Conservation (phyloP, 2,329 filamentous ascomycete genomes). For the Penicillium polonicum region DNA sequence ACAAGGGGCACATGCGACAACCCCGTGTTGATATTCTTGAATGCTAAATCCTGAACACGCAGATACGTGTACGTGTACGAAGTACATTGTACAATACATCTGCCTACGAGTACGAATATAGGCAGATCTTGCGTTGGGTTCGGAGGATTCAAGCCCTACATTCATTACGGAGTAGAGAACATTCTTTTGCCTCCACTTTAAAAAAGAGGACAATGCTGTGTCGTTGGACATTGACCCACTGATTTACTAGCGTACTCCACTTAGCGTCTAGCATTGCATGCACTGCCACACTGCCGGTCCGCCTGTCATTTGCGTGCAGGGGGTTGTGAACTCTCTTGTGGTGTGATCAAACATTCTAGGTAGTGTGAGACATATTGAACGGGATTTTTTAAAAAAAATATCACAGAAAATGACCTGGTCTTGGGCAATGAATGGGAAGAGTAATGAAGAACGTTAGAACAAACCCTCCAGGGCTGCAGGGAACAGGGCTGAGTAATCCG, state of each 20-base stretch:
- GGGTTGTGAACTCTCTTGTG: not conserved
- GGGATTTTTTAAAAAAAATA: not conserved
- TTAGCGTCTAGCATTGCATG: slow-evolving; percentile 27
- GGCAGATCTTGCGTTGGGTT: slow-evolving; percentile 4
- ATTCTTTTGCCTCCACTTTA: slow-evolving; percentile 27
- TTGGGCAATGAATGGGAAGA: not conserved
- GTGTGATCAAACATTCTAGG: not conserved
- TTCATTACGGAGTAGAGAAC: slow-evolving; percentile 16
- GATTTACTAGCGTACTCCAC: slow-evolving; percentile 27
- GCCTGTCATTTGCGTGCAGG: slow-evolving; percentile 24
- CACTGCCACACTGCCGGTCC: slow-evolving; percentile 31
- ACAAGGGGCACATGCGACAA: not conserved
- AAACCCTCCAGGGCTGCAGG: slow-evolving; percentile 13
- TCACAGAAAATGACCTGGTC: not conserved
- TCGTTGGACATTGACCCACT: slow-evolving; percentile 22
- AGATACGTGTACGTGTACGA: not conserved
- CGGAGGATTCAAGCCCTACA: slow-evolving; percentile 18
- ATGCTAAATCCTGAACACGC: not conserved
- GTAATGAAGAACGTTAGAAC: slow-evolving; percentile 9
- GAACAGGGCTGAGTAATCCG: slow-evolving; percentile 16
- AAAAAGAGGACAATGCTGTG: slow-evolving; percentile 21
- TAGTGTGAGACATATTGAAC: not conserved
- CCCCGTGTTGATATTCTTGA: not conserved
- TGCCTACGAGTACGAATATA: not conserved
- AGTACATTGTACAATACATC: not conserved